Base-by-base conservation (phyloP, 2,329 filamentous ascomycete species). In the Fusarium sp. region DNA sequence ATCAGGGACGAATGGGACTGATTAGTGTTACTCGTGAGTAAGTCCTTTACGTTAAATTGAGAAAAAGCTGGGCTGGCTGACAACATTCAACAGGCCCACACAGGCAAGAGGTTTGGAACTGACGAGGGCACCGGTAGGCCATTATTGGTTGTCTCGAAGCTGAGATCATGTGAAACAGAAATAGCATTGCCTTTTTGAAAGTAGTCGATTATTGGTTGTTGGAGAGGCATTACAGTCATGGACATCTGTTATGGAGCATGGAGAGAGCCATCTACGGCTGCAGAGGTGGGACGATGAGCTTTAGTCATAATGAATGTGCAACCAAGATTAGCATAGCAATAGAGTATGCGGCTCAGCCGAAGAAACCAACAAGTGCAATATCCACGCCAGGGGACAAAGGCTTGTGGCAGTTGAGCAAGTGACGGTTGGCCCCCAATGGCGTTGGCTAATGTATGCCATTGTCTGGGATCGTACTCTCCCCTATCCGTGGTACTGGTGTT, bases 191-290 rank as follows among this genome's bases (percentile, higher is more conserved):
- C 47, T 11, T 16, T 39, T 30, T 15, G 41, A n/a, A 40, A 41
- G 36, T n/a, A 50, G 43, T 50, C 18, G 37, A 31, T n/a, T 48
- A 46, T 61, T 30, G 43, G 36, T 18, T 64, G 37, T 51, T 43
- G n/a, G 39, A 39, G 44, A 46, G 23, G 18, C 12, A 9, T 18
- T 34, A 46, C 27, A 43, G 34, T 51, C 31, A 51, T 31, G 44
- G 40, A 57, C 39, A 46, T 23, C 27, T 57, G 18, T 46, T 36
- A 50, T 47, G 11, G 18, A 23, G 30, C 44, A 55, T 43, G 37
- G 46, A 46, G 37, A 61, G n/a, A 48, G 41, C 41, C 43, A 57
- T 47, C 23, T 48, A 31, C 11, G 16, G 46, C 46, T 34, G 46
- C 39, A 27, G 18, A 51, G 37, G 46, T 48, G 47, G 11, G 41